phyloP scores from a whole-genome alignment of 179 eudicot genomes.

The Actinidia arguta region DNA sequence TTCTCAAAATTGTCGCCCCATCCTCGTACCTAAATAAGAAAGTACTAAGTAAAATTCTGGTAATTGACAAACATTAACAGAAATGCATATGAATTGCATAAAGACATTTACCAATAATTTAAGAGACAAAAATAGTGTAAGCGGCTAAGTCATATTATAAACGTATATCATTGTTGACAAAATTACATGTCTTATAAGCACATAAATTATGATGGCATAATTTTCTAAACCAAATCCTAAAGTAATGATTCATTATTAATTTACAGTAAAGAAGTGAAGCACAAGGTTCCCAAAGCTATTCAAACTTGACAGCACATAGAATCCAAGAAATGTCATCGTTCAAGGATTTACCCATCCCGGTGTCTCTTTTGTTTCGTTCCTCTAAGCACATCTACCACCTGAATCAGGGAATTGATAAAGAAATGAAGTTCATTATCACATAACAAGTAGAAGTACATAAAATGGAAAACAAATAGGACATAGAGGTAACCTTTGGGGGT shows the following conservation, averaged over 20 bases:
- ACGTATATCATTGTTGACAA: not conserved
- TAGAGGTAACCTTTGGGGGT: conserved; percentile 66
- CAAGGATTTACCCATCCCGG: conserved; percentile 78
- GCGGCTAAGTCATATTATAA: no score
- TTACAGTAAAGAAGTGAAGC: not conserved
- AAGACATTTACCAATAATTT: not conserved
- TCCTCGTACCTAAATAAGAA: conserved; percentile 75
- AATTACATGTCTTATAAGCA: not conserved
- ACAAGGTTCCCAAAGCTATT: not conserved
- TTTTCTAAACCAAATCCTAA: not conserved
- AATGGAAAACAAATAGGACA: not conserved
- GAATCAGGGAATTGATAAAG: conserved; percentile 17
- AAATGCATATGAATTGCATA: not conserved
- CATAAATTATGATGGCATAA: not conserved
- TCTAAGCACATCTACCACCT: conserved; percentile 79
- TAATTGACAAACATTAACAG: not conserved
- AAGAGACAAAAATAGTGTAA: not conserved
- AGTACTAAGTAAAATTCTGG: not conserved
- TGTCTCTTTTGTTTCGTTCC: conserved; percentile 73
- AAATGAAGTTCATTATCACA: conserved; percentile 4
- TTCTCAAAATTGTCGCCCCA: conserved; percentile 67
- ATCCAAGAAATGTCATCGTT: conserved; percentile 15
- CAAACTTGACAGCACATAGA: not conserved
- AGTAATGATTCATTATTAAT: not conserved
- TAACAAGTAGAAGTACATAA: not conserved